phyloP scores from a whole-genome alignment of 768 basidiomycete species.

The Termitomyces sp. region DNA sequence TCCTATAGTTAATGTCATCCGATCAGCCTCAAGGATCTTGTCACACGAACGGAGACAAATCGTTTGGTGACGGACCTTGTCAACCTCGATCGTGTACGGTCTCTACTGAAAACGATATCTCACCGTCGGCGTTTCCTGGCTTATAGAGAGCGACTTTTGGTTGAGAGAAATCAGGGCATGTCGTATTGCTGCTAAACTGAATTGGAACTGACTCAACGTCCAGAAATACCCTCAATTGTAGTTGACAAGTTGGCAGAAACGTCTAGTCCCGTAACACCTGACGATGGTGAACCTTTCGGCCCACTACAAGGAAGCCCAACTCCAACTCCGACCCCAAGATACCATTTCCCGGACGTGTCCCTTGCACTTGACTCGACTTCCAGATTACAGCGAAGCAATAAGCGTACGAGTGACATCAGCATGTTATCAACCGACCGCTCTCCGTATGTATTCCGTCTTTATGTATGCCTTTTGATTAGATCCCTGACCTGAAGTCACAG shows the following conservation, averaged over 20 bases:
- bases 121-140: slow-evolving; percentile 64
- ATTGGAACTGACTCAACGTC: background rate
- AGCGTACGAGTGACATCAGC: slow-evolving; percentile 55
- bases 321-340: slow-evolving; percentile 32
- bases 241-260: slow-evolving; percentile 56
- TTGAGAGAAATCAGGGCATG: slow-evolving; percentile 36
- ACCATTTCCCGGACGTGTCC: slow-evolving; percentile 40
- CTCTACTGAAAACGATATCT: slow-evolving; percentile 70
- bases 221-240: slow-evolving; percentile 68
- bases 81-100: slow-evolving; percentile 79
- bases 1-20: background rate
- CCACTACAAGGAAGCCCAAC: slow-evolving; percentile 34
- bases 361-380: slow-evolving; percentile 37
- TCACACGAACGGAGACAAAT: slow-evolving; percentile 68
- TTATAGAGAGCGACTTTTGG: slow-evolving; percentile 35
- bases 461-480: background rate
- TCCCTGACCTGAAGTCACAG: slow-evolving; percentile 18
- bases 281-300: slow-evolving; percentile 14
- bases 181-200: background rate
- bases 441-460: slow-evolving; percentile 27
- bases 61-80: slow-evolving; percentile 79
- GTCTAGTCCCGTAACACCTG: slow-evolving; percentile 33
- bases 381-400: slow-evolving; percentile 49
- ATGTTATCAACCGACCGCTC: slow-evolving; percentile 51
- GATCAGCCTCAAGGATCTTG: slow-evolving; percentile 73